A percentile compares a stretch with the other conserved stretches of the same genome.
phyloP scores from a whole-genome alignment of 2,329 filamentous ascomycete genomes.

The Colletotrichum lindemuthianum region DNA sequence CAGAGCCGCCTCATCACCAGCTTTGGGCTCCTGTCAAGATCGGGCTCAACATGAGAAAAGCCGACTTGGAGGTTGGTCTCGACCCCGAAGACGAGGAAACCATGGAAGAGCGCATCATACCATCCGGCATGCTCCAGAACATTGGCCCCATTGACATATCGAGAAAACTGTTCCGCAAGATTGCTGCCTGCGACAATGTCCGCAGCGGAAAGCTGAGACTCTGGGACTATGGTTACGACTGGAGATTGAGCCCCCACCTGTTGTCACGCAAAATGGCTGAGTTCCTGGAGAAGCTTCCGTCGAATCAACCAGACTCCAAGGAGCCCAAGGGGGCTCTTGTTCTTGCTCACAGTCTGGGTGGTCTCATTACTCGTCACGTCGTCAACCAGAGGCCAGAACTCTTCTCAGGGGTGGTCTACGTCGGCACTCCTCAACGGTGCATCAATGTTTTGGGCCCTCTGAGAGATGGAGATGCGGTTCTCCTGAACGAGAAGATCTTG shows the following conservation, averaged over 20 bases:
- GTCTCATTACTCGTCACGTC: conserved; percentile 86
- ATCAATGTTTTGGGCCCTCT: conserved; percentile 92
- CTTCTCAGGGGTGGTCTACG: conserved; percentile 87
- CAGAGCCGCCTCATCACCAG: conserved; percentile 83
- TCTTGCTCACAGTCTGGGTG: conserved; percentile 87
- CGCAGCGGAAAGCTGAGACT: conserved; percentile 77
- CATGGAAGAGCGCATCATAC: conserved; percentile 84
- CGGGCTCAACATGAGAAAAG: conserved; percentile 89
- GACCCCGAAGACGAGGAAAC: conserved; percentile 82
- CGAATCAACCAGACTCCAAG: conserved; percentile 70
- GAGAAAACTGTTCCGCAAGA: conserved; percentile 79
- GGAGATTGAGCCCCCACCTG: conserved; percentile 84
- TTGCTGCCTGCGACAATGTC: conserved; percentile 79
- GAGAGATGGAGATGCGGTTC: conserved; percentile 90
- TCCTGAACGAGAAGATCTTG: conserved; percentile 87
- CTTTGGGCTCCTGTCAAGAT: conserved; percentile 95
- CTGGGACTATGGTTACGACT: conserved; percentile 95
- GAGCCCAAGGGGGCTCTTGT: conserved; percentile 81
- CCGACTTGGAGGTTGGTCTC: conserved; percentile 88
- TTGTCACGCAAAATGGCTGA: conserved; percentile 76
- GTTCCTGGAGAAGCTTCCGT: conserved; percentile 79
- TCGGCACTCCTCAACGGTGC: conserved; percentile 84
- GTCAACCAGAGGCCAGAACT: conserved; percentile 87
- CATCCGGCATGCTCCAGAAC: conserved; percentile 89
- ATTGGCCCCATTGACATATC: conserved; percentile 94